Evolutionary conservation across 257 asterid genomes (phyloP).

Genomic region (Plantago elongata): DNA sequence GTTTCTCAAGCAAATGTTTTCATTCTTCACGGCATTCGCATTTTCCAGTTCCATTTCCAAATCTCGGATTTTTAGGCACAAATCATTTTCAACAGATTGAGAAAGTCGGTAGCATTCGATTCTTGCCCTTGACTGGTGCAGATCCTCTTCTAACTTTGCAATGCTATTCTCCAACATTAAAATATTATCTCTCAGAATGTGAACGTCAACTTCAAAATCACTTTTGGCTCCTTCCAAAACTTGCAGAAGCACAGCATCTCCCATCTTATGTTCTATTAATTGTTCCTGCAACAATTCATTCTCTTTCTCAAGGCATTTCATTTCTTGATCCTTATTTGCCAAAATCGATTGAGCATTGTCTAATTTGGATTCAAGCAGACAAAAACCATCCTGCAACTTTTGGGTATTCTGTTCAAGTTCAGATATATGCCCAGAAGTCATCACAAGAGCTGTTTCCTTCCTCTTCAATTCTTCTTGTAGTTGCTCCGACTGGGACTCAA

Average conservation of each 20-base stretch:
- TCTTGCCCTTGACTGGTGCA: slow-evolving; percentile 26
- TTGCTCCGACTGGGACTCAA: slow-evolving; percentile 34
- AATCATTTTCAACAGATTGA: slow-evolving; percentile 30
- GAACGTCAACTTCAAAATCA: slow-evolving; percentile 38
- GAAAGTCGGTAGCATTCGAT: slow-evolving; percentile 29
- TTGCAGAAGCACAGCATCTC: slow-evolving; percentile 33
- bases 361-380: slow-evolving; percentile 40
- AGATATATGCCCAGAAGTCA: slow-evolving; percentile 40
- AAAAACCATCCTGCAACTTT: slow-evolving; percentile 35
- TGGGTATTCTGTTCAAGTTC: slow-evolving; percentile 46
- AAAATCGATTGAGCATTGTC: slow-evolving; percentile 39
- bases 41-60: slow-evolving; percentile 37
- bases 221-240: slow-evolving; percentile 45
- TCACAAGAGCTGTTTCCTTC: slow-evolving; percentile 57
- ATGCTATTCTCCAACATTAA: slow-evolving; percentile 33
- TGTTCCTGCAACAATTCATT: slow-evolving; percentile 38
- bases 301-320: slow-evolving; percentile 50
- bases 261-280: slow-evolving; percentile 38
- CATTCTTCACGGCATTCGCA: slow-evolving; percentile 35
- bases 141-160: slow-evolving; percentile 42
- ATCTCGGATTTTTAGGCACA: slow-evolving; percentile 35
- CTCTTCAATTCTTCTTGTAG: slow-evolving; percentile 42
- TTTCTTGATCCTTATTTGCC: slow-evolving; percentile 43
- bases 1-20: slow-evolving; percentile 40
- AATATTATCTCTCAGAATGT: slow-evolving; percentile 27